phyloP scores from a whole-genome alignment of 2,329 filamentous ascomycete genomes.

The Onygena corvina region DNA sequence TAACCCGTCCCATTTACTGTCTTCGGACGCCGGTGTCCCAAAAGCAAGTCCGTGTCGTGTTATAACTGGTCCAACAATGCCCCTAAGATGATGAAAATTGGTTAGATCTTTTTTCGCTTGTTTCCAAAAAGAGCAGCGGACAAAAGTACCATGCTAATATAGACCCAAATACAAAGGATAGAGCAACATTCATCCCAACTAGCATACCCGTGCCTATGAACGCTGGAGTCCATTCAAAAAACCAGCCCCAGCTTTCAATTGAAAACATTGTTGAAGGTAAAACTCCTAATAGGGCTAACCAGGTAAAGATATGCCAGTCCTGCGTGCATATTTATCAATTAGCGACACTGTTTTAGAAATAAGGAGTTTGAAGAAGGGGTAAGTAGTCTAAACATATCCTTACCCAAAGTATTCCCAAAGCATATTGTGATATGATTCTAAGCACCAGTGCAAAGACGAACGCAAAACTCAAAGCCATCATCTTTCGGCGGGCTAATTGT shows the following conservation, averaged over 20 bases:
- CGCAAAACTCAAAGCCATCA: slow-evolving; percentile 42
- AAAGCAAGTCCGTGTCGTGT: slow-evolving; percentile 42
- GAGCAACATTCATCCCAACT: slow-evolving; percentile 46
- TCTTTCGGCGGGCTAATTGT: slow-evolving; percentile 43
- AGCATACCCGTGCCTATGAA: slow-evolving; percentile 51
- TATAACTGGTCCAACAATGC: slow-evolving; percentile 45
- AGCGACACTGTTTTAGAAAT: background rate
- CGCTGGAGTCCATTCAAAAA: slow-evolving; percentile 47
- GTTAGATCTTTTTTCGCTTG: background rate
- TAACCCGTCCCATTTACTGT: slow-evolving; percentile 21
- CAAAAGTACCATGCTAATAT: slow-evolving; percentile 41
- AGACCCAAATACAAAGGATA: slow-evolving; percentile 47
- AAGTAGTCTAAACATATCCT: background rate
- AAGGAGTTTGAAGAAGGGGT: background rate
- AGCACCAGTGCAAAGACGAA: slow-evolving; percentile 42
- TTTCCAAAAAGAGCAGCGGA: background rate
- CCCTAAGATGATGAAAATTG: slow-evolving; percentile 18
- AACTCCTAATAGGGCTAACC: slow-evolving; percentile 21
- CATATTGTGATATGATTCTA: slow-evolving; percentile 48
- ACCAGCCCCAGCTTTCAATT: slow-evolving; percentile 50
- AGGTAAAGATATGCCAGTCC: slow-evolving; percentile 44
- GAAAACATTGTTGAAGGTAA: slow-evolving; percentile 3
- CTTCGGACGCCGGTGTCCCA: slow-evolving; percentile 23
- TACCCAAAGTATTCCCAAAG: slow-evolving; percentile 46
- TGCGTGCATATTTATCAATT: background rate